Conservation (phyloP, 129 eudicot genomes). For the Glebionis coronaria region DNA sequence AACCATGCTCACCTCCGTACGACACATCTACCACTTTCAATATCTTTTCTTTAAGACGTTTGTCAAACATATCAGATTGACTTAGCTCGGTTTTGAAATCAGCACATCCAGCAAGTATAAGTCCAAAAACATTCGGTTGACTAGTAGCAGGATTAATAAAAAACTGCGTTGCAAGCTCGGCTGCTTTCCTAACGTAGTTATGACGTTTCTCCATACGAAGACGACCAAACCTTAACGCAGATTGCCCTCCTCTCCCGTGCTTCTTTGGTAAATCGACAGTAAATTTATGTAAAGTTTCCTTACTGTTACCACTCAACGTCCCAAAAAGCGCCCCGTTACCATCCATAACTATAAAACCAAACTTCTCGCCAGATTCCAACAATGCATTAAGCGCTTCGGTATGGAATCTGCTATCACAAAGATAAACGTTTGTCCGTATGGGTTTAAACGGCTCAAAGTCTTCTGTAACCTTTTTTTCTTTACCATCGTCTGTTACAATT, state of each 20-base stretch:
- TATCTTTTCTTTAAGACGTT: slow-evolving; percentile 38
- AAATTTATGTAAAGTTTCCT: slow-evolving; percentile 40
- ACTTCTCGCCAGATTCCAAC: slow-evolving; percentile 41
- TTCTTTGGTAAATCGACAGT: slow-evolving; percentile 46
- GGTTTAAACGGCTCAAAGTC: slow-evolving; percentile 44
- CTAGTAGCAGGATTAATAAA: slow-evolving; percentile 41
- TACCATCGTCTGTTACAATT: slow-evolving; percentile 38
- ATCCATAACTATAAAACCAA: slow-evolving; percentile 46
- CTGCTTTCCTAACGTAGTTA: slow-evolving; percentile 39
- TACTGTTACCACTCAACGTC: slow-evolving; percentile 38
- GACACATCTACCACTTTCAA: slow-evolving; percentile 42
- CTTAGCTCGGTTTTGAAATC: slow-evolving; percentile 47
- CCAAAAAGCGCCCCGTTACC: slow-evolving; percentile 48
- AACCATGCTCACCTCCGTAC: slow-evolving; percentile 45
- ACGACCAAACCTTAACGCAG: slow-evolving; percentile 45
- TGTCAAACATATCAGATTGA: slow-evolving; percentile 47
- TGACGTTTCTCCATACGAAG: slow-evolving; percentile 51
- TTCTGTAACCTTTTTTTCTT: slow-evolving; percentile 39
- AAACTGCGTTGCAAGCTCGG: slow-evolving; percentile 24
- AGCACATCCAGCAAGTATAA: slow-evolving; percentile 47
- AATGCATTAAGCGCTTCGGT: slow-evolving; percentile 45
- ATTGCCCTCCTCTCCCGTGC: slow-evolving; percentile 52
- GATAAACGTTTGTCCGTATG: slow-evolving; percentile 39
- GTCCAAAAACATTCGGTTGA: slow-evolving; percentile 46
- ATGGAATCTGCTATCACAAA: slow-evolving; percentile 47